Conservation (phyloP, 768 basidiomycete genomes). For the Termitomyces sp. region DNA sequence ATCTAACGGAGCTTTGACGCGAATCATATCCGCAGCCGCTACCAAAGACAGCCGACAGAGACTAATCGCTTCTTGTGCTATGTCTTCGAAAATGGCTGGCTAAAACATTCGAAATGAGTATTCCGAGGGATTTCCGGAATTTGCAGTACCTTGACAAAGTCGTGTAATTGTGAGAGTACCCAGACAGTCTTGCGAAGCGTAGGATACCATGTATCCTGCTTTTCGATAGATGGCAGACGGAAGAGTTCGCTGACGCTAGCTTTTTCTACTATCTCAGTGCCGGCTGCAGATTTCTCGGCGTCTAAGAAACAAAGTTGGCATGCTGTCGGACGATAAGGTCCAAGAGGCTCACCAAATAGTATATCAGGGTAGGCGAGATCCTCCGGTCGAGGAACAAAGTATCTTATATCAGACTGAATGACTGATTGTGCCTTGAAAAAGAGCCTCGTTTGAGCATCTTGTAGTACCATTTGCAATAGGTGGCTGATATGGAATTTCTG, state of each 20-base stretch:
- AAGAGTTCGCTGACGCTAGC: conserved; percentile 66
- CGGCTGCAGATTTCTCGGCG: conserved; percentile 36
- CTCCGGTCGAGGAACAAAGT: conserved; percentile 69
- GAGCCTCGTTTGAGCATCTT: conserved; percentile 92
- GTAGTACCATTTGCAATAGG: conserved; percentile 82
- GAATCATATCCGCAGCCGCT: conserved; percentile 62
- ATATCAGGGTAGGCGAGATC: conserved; percentile 88
- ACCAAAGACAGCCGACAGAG: conserved; percentile 80
- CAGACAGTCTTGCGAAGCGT: conserved; percentile 84
- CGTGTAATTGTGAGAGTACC: conserved; percentile 85
- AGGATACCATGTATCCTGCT: conserved; percentile 88
- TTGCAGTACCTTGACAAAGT: conserved; percentile 78
- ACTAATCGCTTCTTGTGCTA: conserved; percentile 87
- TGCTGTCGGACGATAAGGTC: not conserved
- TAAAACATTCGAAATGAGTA: conserved; percentile 22
- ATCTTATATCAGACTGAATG: conserved; percentile 82
- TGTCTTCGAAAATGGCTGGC: conserved; percentile 96
- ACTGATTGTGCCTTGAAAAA: conserved; percentile 96
- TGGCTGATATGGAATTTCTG: conserved; percentile 72
- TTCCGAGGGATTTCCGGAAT: not conserved
- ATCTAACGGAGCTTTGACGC: conserved; percentile 51
- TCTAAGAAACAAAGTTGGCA: conserved; percentile 23
- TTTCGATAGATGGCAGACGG: conserved; percentile 62
- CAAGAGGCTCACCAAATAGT: conserved; percentile 52
- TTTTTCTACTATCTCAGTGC: conserved; percentile 55